A percentile compares a stretch with the other conserved stretches of the same genome.
These are phyloP conservation scores for Hibiscus syriacus DNA, from an alignment of 345 rosid species.

Conservation along the genomic window DNA sequence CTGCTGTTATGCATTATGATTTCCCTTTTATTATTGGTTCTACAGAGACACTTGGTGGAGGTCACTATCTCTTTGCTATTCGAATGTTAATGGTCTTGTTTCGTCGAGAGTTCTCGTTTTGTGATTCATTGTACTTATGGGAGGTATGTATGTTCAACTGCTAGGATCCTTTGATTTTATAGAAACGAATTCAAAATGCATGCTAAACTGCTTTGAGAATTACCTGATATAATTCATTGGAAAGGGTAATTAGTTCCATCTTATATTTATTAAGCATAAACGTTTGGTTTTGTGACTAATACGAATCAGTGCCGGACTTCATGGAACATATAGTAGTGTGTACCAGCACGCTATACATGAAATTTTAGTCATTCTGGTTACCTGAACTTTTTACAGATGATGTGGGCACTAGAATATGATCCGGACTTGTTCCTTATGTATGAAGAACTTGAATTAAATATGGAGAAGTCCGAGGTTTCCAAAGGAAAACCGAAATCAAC, in stretches of 20 bases:
- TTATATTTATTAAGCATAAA: too few species aligned
- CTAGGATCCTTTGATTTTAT: constrained; percentile 1
- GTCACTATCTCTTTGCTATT: constrained; percentile 91
- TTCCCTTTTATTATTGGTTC: constrained; percentile 8
- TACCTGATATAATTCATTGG: too few species aligned
- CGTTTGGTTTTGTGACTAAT: background rate
- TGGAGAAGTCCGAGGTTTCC: constrained; percentile 43
- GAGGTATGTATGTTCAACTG: constrained; percentile 61
- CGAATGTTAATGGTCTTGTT: constrained; percentile 97
- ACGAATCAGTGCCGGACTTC: background rate
- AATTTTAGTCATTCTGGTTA: background rate
- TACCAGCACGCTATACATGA: background rate
- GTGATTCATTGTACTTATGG: constrained; percentile 96
- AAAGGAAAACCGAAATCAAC: constrained; percentile 55
- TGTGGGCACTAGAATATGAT: constrained; percentile 98
- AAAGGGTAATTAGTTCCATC: too few species aligned
- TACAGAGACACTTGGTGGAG: constrained; percentile 90
- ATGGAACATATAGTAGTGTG: background rate
- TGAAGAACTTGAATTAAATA: constrained; percentile 46
- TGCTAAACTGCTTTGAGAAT: too few species aligned
- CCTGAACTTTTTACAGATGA: constrained; percentile 58
- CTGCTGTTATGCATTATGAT: background rate
- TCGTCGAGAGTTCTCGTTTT: constrained; percentile 90
- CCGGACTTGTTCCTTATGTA: constrained; percentile 70
- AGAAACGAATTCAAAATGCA: background rate